These are phyloP conservation scores for Populus euphratica DNA, from an alignment of 345 rosid species.

Conservation along the genomic window DNA sequence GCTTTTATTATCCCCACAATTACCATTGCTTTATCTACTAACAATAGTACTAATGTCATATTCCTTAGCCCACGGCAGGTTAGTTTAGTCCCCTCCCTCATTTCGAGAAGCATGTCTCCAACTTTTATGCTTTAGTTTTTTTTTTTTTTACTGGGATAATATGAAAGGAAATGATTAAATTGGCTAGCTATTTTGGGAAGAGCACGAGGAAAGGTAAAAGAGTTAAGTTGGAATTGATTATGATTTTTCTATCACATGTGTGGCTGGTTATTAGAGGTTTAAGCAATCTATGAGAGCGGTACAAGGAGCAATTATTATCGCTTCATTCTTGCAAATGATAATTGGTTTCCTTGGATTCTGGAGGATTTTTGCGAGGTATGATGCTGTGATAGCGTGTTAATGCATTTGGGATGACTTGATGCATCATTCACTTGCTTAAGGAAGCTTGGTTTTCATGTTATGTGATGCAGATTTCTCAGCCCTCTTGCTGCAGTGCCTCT, in stretches of 20 bases:
- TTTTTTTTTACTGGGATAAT: background rate
- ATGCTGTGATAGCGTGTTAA: background rate
- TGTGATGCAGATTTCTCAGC: constrained; percentile 57
- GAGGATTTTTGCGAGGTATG: constrained; percentile 63
- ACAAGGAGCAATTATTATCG: constrained; percentile 79
- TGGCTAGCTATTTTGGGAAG: background rate
- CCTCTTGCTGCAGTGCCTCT: constrained; percentile 84
- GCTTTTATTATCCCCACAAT: constrained; percentile 67
- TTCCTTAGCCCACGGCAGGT: constrained; percentile 56
- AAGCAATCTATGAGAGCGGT: constrained; percentile 51
- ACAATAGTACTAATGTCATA: constrained; percentile 16
- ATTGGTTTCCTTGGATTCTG: constrained; percentile 83
- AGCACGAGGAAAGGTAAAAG: too few species aligned
- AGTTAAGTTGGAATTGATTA: background rate
- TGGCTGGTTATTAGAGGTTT: constrained; percentile 52
- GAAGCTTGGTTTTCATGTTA: background rate
- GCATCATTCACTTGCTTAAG: background rate
- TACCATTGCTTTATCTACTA: constrained; percentile 54
- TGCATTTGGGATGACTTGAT: background rate
- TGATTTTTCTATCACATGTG: background rate
- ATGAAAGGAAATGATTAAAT: background rate
- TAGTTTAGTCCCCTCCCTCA: constrained; percentile 1
- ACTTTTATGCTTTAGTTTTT: background rate
- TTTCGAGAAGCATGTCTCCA: background rate
- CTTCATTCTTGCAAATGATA: constrained; percentile 53